Base-by-base conservation (phyloP, 805 yeast genomes). In the Crinitomyces ghanaensis region DNA sequence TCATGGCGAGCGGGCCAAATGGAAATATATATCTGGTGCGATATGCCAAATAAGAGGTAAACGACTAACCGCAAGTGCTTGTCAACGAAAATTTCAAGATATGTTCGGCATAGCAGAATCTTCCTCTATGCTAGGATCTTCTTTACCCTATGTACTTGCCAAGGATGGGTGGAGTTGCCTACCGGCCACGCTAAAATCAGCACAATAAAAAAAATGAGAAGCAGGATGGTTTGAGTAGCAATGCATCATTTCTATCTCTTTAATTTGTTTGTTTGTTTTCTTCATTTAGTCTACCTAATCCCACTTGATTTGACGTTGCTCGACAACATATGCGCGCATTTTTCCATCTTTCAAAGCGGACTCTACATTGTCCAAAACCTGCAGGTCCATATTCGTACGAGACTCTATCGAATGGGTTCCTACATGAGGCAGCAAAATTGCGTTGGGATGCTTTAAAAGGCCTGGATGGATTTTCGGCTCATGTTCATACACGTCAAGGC, bases 311-410 rank as follows among this genome's bases (percentile, higher is more conserved):
- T 31, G 21, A 7, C 15, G 21, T 26, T 37, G 46, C 32, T 91
- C 98, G 2, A 95, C 93, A n/a, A 88, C 93, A 27, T 82, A 57
- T 0, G 81, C 62, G 38, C 68, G 54, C 5, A 88, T 82, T 52
- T 72, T 74, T 5, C 93, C 94, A 0, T 75, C 67, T 9, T 59
- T 54, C 23, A 83, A 48, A 30, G 60, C 75, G n/a, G 63, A 54
- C 27, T 61, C 58, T 6, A 82, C 72, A 54, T 88, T 91, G 20
- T 67, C 66, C 18, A 81, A 74, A 20, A 77, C 83, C 53, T 72
- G 72, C 45, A 71, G 74, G 59, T 86, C 95, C 95, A 91, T 82
- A 45, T 69, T 68, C 44, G 64, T 59, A 49, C 79, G 71, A 3
- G 64, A 47, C 26, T 65, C 60, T 4, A 33, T 40, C 7, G 64